Evolutionary conservation across 2,329 filamentous ascomycete genomes (phyloP), one percentile per base, ranked within the genome.

Genomic region (Blumeria graminis): DNA sequence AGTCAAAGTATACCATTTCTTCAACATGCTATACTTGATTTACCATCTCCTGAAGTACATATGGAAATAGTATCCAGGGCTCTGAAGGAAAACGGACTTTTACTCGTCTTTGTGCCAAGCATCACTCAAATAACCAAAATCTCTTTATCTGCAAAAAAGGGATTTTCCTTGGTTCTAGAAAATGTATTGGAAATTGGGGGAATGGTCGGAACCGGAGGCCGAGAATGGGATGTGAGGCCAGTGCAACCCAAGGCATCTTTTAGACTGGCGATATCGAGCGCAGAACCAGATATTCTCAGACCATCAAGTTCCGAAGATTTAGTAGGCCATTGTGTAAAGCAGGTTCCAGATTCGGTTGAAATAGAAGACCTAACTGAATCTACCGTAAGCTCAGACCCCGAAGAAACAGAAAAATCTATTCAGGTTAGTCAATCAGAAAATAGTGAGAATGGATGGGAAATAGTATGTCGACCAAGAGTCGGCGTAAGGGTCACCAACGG

Each of bases 101-200:
- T 90, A 35, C 71, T 83, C 13, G 73, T 87, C 1, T 92, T 88
- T 69, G 80, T 79, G 60, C 86, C 86, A 0, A 86, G 80, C 62
- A 79, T 92, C 58, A 88, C 84, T 9, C 86, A 90, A 66, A 82
- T 90, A 56, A 78, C 75, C 43, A 74, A 80, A 5, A 84, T 81
- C 58, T 70, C 81, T 33, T 69, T 74, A 50, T 66, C 71, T 41
- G 74, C 80, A 35, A 74, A 74, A 57, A 69, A 76, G 11, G 68
- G 67, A 1, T 69, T 86, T 56, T 77, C 77, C 14, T 56, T 76
- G 22, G 66, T 73, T 32, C 67, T 80, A 8, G 79, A 83, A 41
- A 74, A 71, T 48, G 76, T 80, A 0, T 63, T 83, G 14, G 81
- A 84, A 65, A 68, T 83, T 60, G 71, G 72, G 3, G 69, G 71